These are phyloP conservation scores for Suillus cothurnatus DNA, from an alignment of 768 basidiomycete genomes.

Conservation along the genomic window DNA sequence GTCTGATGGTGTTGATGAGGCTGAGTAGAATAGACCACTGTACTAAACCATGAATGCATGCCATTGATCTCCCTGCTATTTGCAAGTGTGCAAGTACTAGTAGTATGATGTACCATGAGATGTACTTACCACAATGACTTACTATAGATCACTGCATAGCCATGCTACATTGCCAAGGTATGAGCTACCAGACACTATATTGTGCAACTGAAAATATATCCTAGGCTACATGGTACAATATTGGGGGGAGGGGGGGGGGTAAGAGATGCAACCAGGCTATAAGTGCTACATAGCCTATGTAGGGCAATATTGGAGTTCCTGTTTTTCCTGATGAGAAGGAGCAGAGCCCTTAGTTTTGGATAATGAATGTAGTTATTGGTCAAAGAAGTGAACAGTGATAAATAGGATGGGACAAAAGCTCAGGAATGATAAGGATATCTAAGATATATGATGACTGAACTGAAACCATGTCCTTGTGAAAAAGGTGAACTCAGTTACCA, in stretches of 20 bases:
- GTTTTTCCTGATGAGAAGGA: background rate
- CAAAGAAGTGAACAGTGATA: background rate
- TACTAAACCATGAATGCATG: background rate
- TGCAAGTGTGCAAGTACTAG: background rate
- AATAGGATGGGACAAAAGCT: background rate
- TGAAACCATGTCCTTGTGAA: background rate
- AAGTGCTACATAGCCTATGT: background rate
- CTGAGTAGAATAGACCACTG: background rate
- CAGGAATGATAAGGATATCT: background rate
- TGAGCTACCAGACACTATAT: background rate
- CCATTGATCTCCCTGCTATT: constrained; percentile 1
- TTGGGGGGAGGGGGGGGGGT: background rate
- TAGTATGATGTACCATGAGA: background rate
- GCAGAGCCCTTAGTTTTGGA: background rate
- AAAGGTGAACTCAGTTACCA: background rate
- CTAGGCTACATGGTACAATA: background rate
- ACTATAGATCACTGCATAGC: constrained; percentile 1
- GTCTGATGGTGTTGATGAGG: background rate
- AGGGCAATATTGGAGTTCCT: background rate
- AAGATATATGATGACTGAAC: background rate
- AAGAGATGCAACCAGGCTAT: background rate
- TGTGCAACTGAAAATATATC: background rate
- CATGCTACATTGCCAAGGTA: background rate
- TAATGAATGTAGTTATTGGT: background rate
- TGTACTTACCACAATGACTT: background rate